Percentiles rank a stretch among this genome's conserved stretches.
These are phyloP conservation scores for Saturnispora halmiae DNA, from an alignment of 805 yeast genomes.

Conservation along the genomic window DNA sequence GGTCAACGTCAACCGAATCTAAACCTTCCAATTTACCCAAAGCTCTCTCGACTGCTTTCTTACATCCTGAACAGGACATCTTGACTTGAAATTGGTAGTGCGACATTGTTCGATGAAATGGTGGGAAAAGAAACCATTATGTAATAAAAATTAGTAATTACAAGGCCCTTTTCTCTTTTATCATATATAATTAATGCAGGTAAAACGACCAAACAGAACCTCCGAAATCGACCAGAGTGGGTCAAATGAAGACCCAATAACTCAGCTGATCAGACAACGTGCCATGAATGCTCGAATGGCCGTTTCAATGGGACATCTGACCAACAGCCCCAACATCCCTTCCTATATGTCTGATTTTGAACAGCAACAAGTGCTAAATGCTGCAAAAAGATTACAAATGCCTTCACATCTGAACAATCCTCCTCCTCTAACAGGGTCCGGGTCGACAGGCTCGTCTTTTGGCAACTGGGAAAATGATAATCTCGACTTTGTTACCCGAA, in stretches of 20 bases:
- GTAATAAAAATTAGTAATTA: background rate
- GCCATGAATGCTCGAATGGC: conserved; percentile 5
- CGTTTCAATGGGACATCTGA: conserved; percentile 3
- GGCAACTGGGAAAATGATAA: background rate
- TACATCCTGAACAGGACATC: conserved; percentile 85
- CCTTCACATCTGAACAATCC: conserved; percentile 23
- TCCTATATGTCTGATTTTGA: conserved; percentile 12
- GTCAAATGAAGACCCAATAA: background rate
- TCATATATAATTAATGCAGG: background rate
- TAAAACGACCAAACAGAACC: background rate
- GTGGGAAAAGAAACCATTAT: background rate
- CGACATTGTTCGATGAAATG: conserved; percentile 25
- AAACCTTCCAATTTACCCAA: conserved; percentile 67
- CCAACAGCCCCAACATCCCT: conserved; percentile 1
- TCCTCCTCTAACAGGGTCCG: conserved; percentile 36
- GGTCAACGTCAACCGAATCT: conserved; percentile 58
- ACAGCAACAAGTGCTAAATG: conserved; percentile 9
- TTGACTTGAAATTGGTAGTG: conserved; percentile 73
- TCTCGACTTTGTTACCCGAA: background rate
- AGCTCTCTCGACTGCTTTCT: conserved; percentile 76
- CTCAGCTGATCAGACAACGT: conserved; percentile 1
- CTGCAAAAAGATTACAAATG: conserved; percentile 26
- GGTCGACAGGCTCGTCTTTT: conserved; percentile 27
- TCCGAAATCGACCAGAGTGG: no score
- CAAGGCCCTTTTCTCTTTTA: background rate